Evolutionary conservation across 768 basidiomycete species (phyloP).

Genomic region (Galerina sulciceps): DNA sequence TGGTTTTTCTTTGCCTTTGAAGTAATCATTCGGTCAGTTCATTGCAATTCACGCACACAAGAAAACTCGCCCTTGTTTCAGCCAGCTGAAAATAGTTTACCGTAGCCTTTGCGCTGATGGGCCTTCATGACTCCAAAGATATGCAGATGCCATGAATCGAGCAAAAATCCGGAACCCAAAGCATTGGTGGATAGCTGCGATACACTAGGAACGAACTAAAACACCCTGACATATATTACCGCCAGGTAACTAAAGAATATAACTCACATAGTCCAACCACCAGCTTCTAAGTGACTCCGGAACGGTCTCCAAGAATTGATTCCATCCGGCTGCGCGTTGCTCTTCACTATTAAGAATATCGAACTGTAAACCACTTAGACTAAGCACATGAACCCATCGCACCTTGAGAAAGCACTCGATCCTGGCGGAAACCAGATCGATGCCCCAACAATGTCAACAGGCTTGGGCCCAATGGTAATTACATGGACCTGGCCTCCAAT

Average conservation of each 20-base stretch:
- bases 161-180: slow-evolving; percentile 23
- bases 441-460: slow-evolving; percentile 31
- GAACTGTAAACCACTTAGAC: not conserved
- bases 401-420: slow-evolving; percentile 26
- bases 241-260: too few species aligned
- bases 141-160: slow-evolving; percentile 30
- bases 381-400: not conserved
- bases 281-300: slow-evolving; percentile 24
- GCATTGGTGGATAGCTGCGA: slow-evolving; percentile 15
- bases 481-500: slow-evolving; percentile 33
- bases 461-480: slow-evolving; percentile 22
- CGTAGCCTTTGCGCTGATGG: slow-evolving; percentile 35
- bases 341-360: slow-evolving; percentile 20
- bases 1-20: slow-evolving; percentile 22
- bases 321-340: slow-evolving; percentile 30
- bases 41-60: not conserved
- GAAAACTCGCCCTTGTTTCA: slow-evolving; percentile 24
- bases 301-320: slow-evolving; percentile 25
- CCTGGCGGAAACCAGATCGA: slow-evolving; percentile 37
- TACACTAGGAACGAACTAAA: slow-evolving; percentile 28
- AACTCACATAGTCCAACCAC: slow-evolving; percentile 32
- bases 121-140: slow-evolving; percentile 31
- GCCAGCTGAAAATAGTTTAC: slow-evolving; percentile 26
- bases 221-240: not conserved
- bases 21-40: not conserved